Evolutionary conservation across 164 flowering plant species (phyloP).

Genomic region (Aristolochia californica): DNA sequence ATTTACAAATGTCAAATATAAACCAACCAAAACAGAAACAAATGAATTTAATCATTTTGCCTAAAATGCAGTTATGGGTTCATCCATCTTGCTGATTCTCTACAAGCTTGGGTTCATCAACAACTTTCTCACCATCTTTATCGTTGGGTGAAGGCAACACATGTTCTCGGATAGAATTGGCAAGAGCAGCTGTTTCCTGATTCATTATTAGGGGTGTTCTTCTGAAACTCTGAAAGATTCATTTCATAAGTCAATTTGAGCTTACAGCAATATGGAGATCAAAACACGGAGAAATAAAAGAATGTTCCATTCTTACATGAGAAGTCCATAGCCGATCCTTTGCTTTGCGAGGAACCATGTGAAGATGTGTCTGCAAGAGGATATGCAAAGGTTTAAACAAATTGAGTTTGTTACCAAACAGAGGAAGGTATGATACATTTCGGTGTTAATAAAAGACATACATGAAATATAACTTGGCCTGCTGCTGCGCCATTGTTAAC

Average conservation of each 20-base stretch:
- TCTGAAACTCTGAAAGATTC: conserved; percentile 39
- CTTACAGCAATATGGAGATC: neutral
- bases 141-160: conserved; percentile 10
- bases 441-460: conserved; percentile 19
- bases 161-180: conserved; percentile 33
- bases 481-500: conserved; percentile 83
- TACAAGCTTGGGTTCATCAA: conserved; percentile 15
- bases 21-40: no score
- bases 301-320: conserved; percentile 34
- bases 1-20: no score
- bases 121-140: conserved; percentile 9
- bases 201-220: conserved; percentile 43
- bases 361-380: conserved; percentile 69
- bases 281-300: neutral
- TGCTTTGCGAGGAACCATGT: conserved; percentile 79
- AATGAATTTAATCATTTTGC: no score
- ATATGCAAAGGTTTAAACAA: neutral
- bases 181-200: conserved; percentile 42
- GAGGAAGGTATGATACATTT: neutral
- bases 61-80: no score
- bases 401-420: neutral
- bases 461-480: conserved; percentile 90
- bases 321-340: conserved; percentile 74
- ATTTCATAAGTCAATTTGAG: neutral
- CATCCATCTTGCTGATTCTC: conserved; percentile 3